Evolutionary conservation across 345 rosid genomes (phyloP).

Genomic region (Gossypium mustelinum): DNA sequence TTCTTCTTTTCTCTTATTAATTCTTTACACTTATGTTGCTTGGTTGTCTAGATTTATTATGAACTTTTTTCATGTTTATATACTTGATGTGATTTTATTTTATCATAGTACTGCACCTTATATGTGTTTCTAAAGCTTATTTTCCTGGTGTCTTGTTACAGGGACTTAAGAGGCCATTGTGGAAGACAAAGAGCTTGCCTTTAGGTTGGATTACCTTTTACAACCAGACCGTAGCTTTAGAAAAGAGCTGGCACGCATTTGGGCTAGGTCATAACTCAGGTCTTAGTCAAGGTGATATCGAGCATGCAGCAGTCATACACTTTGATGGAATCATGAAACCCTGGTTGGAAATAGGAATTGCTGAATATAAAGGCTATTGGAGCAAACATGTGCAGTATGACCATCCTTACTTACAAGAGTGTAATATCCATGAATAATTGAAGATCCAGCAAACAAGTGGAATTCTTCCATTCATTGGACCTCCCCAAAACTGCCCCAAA

Average conservation of each 20-base stretch:
- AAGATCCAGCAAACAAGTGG: constrained; percentile 11
- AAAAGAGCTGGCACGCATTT: constrained; percentile 69
- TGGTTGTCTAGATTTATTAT: neutral
- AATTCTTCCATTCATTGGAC: constrained; percentile 11
- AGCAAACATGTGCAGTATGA: constrained; percentile 50
- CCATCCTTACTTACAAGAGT: constrained; percentile 50
- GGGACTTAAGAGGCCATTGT: constrained; percentile 57
- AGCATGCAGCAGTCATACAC: constrained; percentile 77
- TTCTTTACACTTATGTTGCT: neutral
- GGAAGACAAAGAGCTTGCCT: constrained; percentile 81
- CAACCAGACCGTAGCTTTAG: constrained; percentile 61
- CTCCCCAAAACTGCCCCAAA: constrained; percentile 17
- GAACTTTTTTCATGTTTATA: neutral
- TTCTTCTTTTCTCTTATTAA: neutral
- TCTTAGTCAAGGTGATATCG: constrained; percentile 44
- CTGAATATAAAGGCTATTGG: constrained; percentile 74
- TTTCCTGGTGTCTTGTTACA: constrained; percentile 29
- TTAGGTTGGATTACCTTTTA: constrained; percentile 86
- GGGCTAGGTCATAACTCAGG: constrained; percentile 79
- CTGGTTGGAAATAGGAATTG: constrained; percentile 84
- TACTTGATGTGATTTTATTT: neutral
- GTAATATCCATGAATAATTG: constrained; percentile 61
- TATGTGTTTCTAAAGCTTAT: constrained; percentile 5
- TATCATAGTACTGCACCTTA: neutral
- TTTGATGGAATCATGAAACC: constrained; percentile 93